Evolutionary conservation across 352 stramenopile genomes (phyloP).

Genomic region (Globisporangium parvum): DNA sequence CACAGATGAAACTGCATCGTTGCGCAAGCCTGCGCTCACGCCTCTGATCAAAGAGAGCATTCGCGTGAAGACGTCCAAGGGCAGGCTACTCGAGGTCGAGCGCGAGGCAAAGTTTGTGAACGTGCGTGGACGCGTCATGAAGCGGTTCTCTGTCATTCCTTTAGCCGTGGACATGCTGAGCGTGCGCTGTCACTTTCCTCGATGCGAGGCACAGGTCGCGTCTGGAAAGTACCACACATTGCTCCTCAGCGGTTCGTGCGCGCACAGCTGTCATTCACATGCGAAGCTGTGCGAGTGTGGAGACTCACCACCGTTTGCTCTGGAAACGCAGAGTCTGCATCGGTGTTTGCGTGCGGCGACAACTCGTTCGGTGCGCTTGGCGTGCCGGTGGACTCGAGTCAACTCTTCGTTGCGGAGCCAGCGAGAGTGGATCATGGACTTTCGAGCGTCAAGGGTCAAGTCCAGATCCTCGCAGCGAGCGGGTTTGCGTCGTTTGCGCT

Average conservation of each 20-base stretch:
- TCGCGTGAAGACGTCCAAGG: conserved; percentile 29
- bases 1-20: conserved; percentile 1
- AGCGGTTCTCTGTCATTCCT: not conserved
- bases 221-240: conserved; percentile 76
- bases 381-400: not conserved
- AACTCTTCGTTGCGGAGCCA: conserved; percentile 13
- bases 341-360: conserved; percentile 66
- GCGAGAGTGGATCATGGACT: conserved; percentile 25
- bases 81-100: conserved; percentile 35
- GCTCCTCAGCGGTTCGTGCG: conserved; percentile 48
- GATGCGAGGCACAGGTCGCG: conserved; percentile 27
- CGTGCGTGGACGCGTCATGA: conserved; percentile 13
- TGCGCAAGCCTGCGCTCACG: conserved; percentile 24
- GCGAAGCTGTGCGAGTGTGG: too few species aligned
- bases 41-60: conserved; percentile 48
- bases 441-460: conserved; percentile 15
- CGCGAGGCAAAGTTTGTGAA: conserved; percentile 63
- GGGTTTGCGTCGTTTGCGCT: conserved; percentile 66
- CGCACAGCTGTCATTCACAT: not conserved
- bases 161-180: not conserved
- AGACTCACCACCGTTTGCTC: not conserved
- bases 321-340: conserved; percentile 41
- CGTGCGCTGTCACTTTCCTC: not conserved
- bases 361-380: conserved; percentile 58
- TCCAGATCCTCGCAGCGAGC: conserved; percentile 53